phyloP scores from a whole-genome alignment of 345 rosid genomes.

The Populus pruinosa region DNA sequence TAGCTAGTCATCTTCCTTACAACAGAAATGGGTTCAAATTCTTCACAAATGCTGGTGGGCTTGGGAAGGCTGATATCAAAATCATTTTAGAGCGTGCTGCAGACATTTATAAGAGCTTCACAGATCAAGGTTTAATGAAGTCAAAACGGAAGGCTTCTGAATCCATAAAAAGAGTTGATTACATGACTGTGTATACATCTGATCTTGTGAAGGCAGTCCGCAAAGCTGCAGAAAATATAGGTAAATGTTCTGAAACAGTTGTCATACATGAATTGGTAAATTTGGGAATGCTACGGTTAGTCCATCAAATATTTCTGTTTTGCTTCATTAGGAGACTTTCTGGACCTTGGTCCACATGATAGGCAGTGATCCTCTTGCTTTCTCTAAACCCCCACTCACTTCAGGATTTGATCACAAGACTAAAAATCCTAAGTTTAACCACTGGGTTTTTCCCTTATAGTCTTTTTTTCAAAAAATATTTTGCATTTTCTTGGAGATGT shows the following conservation, averaged over 20 bases:
- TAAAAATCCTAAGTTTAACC: background rate
- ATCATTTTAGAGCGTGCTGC: slow-evolving; percentile 83
- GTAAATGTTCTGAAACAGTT: slow-evolving; percentile 31
- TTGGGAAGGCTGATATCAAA: slow-evolving; percentile 85
- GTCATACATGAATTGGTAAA: background rate
- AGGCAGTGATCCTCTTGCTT: background rate
- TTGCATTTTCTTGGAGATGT: background rate
- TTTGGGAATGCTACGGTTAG: background rate
- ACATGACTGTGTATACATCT: slow-evolving; percentile 79
- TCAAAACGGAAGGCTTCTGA: slow-evolving; percentile 37
- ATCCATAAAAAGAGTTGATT: slow-evolving; percentile 62
- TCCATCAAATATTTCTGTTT: background rate
- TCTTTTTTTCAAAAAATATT: background rate
- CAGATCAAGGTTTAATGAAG: slow-evolving; percentile 37
- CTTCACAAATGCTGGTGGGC: slow-evolving; percentile 91
- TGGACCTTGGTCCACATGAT: background rate
- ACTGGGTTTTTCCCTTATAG: background rate
- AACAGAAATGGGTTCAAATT: slow-evolving; percentile 97
- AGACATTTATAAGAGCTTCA: slow-evolving; percentile 54
- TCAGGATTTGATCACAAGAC: background rate
- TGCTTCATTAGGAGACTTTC: background rate
- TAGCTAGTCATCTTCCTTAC: slow-evolving; percentile 99
- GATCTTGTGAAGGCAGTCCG: slow-evolving; percentile 85
- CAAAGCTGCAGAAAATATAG: slow-evolving; percentile 80
- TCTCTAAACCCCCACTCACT: background rate